These are phyloP conservation scores for Amoebophrya sp. DNA, from an alignment of 169 alveolate species.

Conservation along the genomic window DNA sequence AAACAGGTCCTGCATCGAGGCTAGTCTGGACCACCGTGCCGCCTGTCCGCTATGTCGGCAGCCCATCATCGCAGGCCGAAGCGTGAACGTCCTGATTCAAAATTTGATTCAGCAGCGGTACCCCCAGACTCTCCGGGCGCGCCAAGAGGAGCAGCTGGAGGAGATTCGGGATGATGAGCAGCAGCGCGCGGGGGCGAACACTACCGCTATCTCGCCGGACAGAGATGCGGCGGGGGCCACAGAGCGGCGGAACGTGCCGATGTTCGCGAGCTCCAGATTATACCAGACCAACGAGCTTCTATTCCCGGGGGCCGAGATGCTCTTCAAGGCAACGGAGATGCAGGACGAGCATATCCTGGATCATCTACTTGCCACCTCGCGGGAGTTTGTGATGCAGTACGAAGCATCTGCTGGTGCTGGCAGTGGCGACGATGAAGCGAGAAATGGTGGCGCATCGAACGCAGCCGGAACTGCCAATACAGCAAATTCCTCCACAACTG, in stretches of 20 bases:
- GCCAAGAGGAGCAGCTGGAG: neutral
- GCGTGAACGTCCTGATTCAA: neutral
- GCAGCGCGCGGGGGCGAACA: too few species aligned
- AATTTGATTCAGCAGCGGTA: neutral
- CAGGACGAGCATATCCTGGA: neutral
- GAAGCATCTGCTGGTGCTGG: neutral
- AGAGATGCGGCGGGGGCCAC: too few species aligned
- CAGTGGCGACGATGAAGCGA: neutral
- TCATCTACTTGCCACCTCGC: neutral
- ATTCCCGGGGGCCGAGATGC: neutral
- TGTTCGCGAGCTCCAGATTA: neutral
- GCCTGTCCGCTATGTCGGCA: constrained; percentile 1
- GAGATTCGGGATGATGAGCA: neutral
- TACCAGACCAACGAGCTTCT: neutral
- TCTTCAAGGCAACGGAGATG: neutral
- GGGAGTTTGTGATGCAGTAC: neutral
- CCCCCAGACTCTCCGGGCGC: neutral
- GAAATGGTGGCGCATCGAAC: neutral
- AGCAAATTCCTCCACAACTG: neutral
- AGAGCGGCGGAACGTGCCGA: neutral
- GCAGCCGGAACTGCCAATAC: too few species aligned
- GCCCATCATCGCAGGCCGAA: neutral
- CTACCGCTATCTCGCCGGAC: too few species aligned
- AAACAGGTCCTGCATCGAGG: neutral
- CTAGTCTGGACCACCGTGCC: neutral